These are phyloP conservation scores for Quercus agrifolia DNA, from an alignment of 306 rosid species.

Conservation along the genomic window DNA sequence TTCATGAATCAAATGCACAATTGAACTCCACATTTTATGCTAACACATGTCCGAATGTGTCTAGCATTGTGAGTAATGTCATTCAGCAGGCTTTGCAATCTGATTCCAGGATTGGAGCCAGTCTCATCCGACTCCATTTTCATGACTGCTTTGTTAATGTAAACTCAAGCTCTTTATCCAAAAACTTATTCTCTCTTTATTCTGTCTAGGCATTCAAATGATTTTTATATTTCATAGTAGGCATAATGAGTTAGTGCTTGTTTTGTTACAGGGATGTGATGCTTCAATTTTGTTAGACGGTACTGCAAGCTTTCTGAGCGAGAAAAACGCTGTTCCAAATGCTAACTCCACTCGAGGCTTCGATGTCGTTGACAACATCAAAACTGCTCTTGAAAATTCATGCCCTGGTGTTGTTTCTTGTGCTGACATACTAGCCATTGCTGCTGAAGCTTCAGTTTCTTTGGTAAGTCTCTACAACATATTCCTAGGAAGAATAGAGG, in stretches of 20 bases:
- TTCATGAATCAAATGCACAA: conserved; percentile 41
- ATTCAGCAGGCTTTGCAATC: conserved; percentile 54
- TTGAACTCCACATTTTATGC: conserved; percentile 53
- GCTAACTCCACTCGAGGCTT: conserved; percentile 44
- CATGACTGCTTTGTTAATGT: conserved; percentile 72
- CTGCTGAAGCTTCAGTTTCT: conserved; percentile 55
- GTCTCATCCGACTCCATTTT: conserved; percentile 63
- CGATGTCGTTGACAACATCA: conserved; percentile 57
- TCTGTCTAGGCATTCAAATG: neutral
- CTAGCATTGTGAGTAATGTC: conserved; percentile 38
- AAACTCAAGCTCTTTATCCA: neutral
- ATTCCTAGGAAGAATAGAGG: too few species aligned
- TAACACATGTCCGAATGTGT: conserved; percentile 55
- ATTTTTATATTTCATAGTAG: neutral
- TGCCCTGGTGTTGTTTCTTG: conserved; percentile 66
- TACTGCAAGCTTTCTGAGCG: conserved; percentile 56
- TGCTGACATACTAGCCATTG: conserved; percentile 75
- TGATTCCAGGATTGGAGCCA: conserved; percentile 56
- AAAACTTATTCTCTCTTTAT: neutral
- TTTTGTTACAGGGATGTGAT: conserved; percentile 58
- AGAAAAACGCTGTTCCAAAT: conserved; percentile 63
- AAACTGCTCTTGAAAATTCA: conserved; percentile 54
- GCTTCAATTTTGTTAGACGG: conserved; percentile 59
- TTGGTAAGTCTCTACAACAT: conserved; percentile 33
- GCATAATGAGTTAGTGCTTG: neutral